Evolutionary conservation across 805 yeast species (phyloP).

Genomic region (Schwanniomyces polymorphus): DNA sequence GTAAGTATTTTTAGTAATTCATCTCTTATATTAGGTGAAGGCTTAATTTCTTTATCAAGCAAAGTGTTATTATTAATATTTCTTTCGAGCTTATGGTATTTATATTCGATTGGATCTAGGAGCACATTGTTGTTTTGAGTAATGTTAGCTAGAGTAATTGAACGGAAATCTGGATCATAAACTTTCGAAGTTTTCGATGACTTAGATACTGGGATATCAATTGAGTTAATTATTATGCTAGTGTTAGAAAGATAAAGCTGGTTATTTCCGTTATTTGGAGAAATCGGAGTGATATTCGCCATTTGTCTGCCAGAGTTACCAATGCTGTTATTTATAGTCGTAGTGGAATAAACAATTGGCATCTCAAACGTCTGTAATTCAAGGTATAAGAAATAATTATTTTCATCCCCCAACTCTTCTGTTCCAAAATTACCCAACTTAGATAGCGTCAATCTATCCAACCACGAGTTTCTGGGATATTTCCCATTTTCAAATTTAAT

Average conservation of each 20-base stretch:
- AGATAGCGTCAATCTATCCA: conserved; percentile 65
- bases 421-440: conserved; percentile 39
- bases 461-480: conserved; percentile 62
- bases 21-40: conserved; percentile 79
- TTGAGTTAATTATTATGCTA: conserved; percentile 32
- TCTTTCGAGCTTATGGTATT: conserved; percentile 82
- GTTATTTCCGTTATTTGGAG: neutral
- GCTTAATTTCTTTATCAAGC: conserved; percentile 82
- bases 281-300: neutral
- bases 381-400: conserved; percentile 27
- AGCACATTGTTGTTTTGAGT: conserved; percentile 5
- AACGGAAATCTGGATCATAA: conserved; percentile 45
- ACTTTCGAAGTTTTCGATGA: conserved; percentile 21
- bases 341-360: conserved; percentile 43
- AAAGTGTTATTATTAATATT: conserved; percentile 70
- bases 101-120: conserved; percentile 81
- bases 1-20: conserved; percentile 66
- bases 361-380: conserved; percentile 45
- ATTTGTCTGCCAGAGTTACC: neutral
- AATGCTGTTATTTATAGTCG: conserved; percentile 12
- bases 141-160: conserved; percentile 1
- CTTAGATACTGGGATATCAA: conserved; percentile 27
- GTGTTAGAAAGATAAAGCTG: conserved; percentile 20
- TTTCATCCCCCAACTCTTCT: conserved; percentile 1
- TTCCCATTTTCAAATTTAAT: conserved; percentile 72